Evolutionary conservation across 108 stramenopile species (phyloP).

Genomic region (Nannochloropsis salina): DNA sequence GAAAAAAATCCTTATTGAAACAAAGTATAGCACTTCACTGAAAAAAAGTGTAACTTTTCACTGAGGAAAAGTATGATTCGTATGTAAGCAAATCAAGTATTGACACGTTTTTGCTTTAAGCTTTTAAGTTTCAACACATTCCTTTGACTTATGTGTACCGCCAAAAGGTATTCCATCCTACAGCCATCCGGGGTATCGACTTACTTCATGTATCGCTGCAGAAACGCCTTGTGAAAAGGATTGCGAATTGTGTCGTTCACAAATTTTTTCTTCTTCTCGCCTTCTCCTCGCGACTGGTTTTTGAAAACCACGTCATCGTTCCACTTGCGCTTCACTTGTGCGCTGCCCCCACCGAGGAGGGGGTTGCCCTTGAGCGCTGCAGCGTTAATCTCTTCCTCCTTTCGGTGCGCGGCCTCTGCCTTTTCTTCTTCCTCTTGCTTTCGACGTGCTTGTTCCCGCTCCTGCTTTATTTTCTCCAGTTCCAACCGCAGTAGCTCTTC

Average conservation of each 20-base stretch:
- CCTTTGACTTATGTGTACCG: too few relatives aligned
- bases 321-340: slow-evolving; percentile 54
- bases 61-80: too few relatives aligned
- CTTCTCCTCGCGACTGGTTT: slow-evolving; percentile 52
- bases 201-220: slow-evolving; percentile 41
- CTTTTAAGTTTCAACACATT: too few relatives aligned
- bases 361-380: slow-evolving; percentile 40
- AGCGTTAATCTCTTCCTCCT: slow-evolving; percentile 36
- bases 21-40: too few relatives aligned
- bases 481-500: slow-evolving; percentile 51
- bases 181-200: background rate
- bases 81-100: too few relatives aligned
- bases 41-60: too few relatives aligned
- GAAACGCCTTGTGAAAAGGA: slow-evolving; percentile 49
- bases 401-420: slow-evolving; percentile 39
- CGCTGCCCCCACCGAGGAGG: slow-evolving; percentile 30
- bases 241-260: slow-evolving; percentile 56
- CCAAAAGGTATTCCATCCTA: too few relatives aligned
- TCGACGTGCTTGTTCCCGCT: slow-evolving; percentile 46
- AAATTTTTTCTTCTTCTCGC: slow-evolving; percentile 53
- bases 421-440: slow-evolving; percentile 48
- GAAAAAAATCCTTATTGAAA: too few relatives aligned
- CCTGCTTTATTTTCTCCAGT: slow-evolving; percentile 53
- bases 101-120: too few relatives aligned
- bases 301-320: slow-evolving; percentile 59